Evolutionary conservation across 2,329 filamentous ascomycete genomes (phyloP).

Genomic region (Paecilomyces variotii): DNA sequence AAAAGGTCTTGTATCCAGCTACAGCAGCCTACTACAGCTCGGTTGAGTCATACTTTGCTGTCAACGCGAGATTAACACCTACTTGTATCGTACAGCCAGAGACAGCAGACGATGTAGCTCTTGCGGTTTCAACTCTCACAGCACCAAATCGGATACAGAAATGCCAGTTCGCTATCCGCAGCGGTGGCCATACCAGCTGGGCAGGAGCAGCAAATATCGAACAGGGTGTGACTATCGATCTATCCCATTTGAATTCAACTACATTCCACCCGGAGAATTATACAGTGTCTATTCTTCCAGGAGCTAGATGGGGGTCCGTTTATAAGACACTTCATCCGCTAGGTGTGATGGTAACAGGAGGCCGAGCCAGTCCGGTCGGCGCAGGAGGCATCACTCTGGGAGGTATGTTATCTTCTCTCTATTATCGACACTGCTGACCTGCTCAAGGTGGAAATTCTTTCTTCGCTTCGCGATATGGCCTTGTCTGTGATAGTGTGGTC

Average conservation of each 20-base stretch:
- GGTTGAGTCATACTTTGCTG: no score
- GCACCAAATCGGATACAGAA: no score
- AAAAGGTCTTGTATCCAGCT: no score
- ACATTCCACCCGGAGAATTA: neutral
- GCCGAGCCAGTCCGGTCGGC: constrained; percentile 13
- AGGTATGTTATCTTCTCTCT: constrained; percentile 4
- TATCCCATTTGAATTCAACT: neutral
- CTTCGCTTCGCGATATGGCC: constrained; percentile 41
- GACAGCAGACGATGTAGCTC: no score
- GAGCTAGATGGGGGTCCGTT: neutral
- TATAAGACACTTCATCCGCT: constrained; percentile 6
- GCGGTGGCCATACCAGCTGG: neutral
- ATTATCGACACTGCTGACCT: no score
- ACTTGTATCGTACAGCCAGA: no score
- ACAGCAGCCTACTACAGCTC: no score
- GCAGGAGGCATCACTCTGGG: constrained; percentile 11
- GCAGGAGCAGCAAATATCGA: constrained; percentile 3
- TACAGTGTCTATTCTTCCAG: neutral
- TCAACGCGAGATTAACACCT: no score
- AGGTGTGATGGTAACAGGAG: constrained; percentile 12
- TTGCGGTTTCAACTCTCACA: no score
- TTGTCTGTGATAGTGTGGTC: constrained; percentile 42
- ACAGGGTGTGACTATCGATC: constrained; percentile 4
- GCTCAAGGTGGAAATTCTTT: constrained; percentile 42
- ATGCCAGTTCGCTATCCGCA: constrained; percentile 1